These are phyloP conservation scores for Diplodia corticola DNA, from an alignment of 2,329 filamentous ascomycete species.

Conservation along the genomic window DNA sequence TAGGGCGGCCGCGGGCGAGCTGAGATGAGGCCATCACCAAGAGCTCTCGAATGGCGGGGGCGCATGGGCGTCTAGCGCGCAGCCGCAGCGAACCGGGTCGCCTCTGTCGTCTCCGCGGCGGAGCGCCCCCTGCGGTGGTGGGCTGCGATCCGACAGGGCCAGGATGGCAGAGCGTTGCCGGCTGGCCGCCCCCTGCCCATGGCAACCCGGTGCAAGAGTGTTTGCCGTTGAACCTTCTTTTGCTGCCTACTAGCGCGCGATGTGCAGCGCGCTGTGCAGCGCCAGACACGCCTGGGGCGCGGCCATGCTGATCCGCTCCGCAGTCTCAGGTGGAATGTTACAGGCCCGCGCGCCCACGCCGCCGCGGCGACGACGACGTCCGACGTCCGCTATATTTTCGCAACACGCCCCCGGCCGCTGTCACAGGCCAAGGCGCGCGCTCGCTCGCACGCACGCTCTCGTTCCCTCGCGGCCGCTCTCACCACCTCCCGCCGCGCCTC, in stretches of 20 bases:
- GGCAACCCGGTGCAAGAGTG: constrained; percentile 19
- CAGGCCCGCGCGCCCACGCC: constrained; percentile 1
- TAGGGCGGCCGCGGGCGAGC: background rate
- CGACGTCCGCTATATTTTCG: constrained; percentile 7
- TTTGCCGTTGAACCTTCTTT: constrained; percentile 18
- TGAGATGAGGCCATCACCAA: background rate
- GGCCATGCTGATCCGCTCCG: constrained; percentile 18
- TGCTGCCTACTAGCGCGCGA: constrained; percentile 6
- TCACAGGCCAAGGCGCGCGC: background rate
- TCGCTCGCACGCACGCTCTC: background rate
- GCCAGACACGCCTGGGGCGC: constrained; percentile 12
- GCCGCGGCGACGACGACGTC: background rate
- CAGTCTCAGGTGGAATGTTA: constrained; percentile 20
- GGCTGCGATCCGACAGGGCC: constrained; percentile 3
- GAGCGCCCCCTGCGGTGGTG: constrained; percentile 2
- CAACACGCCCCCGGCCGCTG: constrained; percentile 1
- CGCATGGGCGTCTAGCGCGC: constrained; percentile 1
- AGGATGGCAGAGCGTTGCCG: constrained; percentile 14
- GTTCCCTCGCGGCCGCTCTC: background rate
- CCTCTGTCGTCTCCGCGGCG: background rate
- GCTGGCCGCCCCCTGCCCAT: constrained; percentile 9
- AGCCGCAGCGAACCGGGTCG: constrained; percentile 2
- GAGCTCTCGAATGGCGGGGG: constrained; percentile 4
- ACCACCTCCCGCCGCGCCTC: constrained; percentile 1
- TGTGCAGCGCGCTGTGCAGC: constrained; percentile 18